phyloP scores from a whole-genome alignment of 257 asterid species.

The Ligustrum vulgare region DNA sequence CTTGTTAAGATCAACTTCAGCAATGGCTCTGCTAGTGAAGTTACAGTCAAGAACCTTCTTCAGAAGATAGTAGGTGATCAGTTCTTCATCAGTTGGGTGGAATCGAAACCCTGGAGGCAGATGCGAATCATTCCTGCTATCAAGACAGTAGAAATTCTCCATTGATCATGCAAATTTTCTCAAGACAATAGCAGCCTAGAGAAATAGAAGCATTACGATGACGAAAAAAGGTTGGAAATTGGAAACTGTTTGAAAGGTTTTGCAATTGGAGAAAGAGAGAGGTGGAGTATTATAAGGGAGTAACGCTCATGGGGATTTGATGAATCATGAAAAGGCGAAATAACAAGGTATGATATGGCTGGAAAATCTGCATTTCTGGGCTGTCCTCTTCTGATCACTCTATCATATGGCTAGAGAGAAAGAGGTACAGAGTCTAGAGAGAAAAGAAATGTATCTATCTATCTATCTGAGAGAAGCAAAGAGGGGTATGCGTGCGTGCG shows the following conservation, averaged over 20 bases:
- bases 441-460: constrained; percentile 26
- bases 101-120: constrained; percentile 86
- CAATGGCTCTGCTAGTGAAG: constrained; percentile 69
- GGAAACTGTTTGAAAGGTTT: background rate
- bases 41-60: constrained; percentile 69
- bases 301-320: constrained; percentile 46
- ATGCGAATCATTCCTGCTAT: constrained; percentile 38
- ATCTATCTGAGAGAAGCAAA: constrained; percentile 18
- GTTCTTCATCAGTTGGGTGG: constrained; percentile 92
- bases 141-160: constrained; percentile 45
- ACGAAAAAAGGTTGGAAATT: background rate
- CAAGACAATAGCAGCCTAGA: background rate
- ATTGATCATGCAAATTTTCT: constrained; percentile 18
- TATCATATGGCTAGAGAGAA: constrained; percentile 44
- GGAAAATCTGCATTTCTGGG: constrained; percentile 34
- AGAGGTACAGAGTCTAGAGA: constrained; percentile 11
- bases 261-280: background rate
- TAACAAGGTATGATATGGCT: constrained; percentile 38
- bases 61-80: constrained; percentile 75
- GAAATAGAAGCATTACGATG: background rate
- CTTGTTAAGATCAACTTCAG: constrained; percentile 89
- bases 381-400: constrained; percentile 37
- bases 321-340: constrained; percentile 37
- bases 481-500: constrained; percentile 88
- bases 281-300: constrained; percentile 25